A percentile compares a stretch with the other conserved stretches of the same genome.
Evolutionary conservation across 2,329 filamentous ascomycete genomes (phyloP).

Genomic region (Fusarium sororula): DNA sequence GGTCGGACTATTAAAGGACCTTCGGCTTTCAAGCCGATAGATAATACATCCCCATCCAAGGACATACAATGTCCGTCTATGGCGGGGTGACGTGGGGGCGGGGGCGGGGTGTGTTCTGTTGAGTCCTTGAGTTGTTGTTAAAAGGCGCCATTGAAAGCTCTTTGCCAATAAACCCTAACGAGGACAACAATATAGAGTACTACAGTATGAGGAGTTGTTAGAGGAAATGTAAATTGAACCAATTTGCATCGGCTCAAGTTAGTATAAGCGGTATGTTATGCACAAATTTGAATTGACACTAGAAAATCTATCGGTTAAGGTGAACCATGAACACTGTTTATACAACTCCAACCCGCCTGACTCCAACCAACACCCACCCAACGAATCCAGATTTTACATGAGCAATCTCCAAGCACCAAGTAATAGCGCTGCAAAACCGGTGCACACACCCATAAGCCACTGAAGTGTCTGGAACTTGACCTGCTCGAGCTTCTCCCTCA

Average conservation of each 20-base stretch:
- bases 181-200: neutral
- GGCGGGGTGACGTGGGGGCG: conserved; percentile 27
- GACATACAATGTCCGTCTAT: neutral
- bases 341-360: neutral
- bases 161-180: neutral
- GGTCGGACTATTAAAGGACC: neutral
- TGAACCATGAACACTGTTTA: conserved; percentile 24
- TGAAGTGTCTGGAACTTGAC: conserved; percentile 98
- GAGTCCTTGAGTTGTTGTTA: neutral
- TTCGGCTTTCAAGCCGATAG: conserved; percentile 21
- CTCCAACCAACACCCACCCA: neutral
- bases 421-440: conserved; percentile 72
- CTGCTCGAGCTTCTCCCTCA: conserved; percentile 91
- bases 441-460: conserved; percentile 92
- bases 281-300: conserved; percentile 18
- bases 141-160: conserved; percentile 6
- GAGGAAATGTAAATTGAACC: neutral
- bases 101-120: neutral
- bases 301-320: conserved; percentile 38
- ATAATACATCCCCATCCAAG: neutral
- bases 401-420: conserved; percentile 76
- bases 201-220: neutral
- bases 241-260: neutral
- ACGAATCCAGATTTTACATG: conserved; percentile 57
- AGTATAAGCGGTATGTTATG: neutral